Evolutionary conservation across 208 protist genomes (phyloP), one percentile per base, ranked within the genome.

Genomic region (Crithidia expoeki): DNA sequence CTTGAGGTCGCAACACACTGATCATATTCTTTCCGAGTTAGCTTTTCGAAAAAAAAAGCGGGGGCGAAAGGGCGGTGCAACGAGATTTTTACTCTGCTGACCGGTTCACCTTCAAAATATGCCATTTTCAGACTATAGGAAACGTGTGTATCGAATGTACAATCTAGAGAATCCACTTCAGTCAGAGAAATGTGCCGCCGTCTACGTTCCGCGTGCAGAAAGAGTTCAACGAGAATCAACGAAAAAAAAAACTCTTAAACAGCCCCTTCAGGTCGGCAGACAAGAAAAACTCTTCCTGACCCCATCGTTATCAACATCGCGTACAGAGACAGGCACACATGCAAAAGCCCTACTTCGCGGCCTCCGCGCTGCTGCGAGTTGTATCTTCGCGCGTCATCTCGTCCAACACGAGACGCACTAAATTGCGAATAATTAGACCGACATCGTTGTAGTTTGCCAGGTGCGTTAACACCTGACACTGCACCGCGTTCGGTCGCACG

Each of bases 401-500:
- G 64, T 91, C 75, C 46, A 93, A 30, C 28, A 93, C 82, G 7
- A 90, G 56, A 4, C 91, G 79, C 27, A 96, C 88, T 25, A 96
- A 72, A 36, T 96, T 96, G 49, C 87, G 81, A 69, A 96, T 88
- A 33, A 92, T 90, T 16, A 96, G 76, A 14, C 91, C 85, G 19
- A 94, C 91, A 56, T 96, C 91, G 44, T 77, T 83, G 74, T 92
- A 96, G 71, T 93, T 93, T 7, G 81, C 86, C 49, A 96, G 44
- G 62, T 96, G 91, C 0, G 91, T 96, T 25, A 96, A 42, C 17
- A 96, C 65, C 52, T 92, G 80, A 50, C 85, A 84, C 65, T 87
- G 68, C 34, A 95, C 68, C 10, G 84, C 46, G 30, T 79, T 79
- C 3, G 85, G 85, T 59, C 89, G 86, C 50, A 88, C 83, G 30